Base-by-base conservation (phyloP, 228 moss, liverwort and hornwort species). In the Sphagnum magellanicum region DNA sequence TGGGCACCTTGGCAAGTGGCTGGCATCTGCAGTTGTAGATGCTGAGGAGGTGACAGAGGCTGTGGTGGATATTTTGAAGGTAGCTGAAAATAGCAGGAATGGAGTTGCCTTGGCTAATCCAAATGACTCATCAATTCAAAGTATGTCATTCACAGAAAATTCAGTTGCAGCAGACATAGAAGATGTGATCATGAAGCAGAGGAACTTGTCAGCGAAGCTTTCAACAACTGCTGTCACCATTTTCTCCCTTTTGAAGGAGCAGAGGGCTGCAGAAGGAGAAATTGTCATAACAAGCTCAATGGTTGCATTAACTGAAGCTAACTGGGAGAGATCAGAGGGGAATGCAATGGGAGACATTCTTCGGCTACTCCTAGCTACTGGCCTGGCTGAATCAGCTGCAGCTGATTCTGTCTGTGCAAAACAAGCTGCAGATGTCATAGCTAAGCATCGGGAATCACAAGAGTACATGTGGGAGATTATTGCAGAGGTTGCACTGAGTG, bases 21-120 rank as follows among this genome's bases (percentile, higher is more conserved):
- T 93, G 68, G 84, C 91, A 81, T 85, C 83, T 70, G 78, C 88
- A 69, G 97, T 93, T 16, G 66, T 93, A 11, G 88, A 87, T 67
- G 88, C 74, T 60, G 97, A 98, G 83, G 97, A 98, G 71, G 85
- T 89, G 75, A 86, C 97, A 9, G 97, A 98, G 79, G 74, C 77
- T 63, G 70, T 93, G 16, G 85, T 87, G 48, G 71, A 74, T 51
- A 74, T 79, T 51, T 72, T 79, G 16, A 84, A 83, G 74, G 74
- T 68, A 66, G 67, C 63, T 8, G 84, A 87, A 68, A 63, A 66
- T 59, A 70, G 76, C 8, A 55, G 55, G 12, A 55, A 55, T 1
- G 55, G 12, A 12, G 55, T 8, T 8, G 9, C 55, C 55, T 55
- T 12, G 12, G 55, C 55, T 55, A 72, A 72, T 12, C 52, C 6